Conservation (phyloP, 208 protist genomes). For the Trypanosoma caninum region DNA sequence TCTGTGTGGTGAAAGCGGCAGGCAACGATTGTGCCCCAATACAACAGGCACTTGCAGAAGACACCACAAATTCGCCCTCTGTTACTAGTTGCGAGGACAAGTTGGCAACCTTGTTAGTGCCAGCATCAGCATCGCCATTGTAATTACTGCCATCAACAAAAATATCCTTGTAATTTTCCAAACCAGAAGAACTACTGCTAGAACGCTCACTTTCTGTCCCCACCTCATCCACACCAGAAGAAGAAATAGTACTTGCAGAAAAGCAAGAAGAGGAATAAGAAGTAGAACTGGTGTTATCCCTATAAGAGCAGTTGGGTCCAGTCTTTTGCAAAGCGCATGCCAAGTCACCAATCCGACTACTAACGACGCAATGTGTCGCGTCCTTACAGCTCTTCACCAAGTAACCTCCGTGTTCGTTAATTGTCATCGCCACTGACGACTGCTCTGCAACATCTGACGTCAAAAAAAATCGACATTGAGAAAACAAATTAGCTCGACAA, state of each 20-base stretch:
- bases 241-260: neutral
- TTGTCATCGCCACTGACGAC: conserved; percentile 27
- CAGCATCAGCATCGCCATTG: neutral
- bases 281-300: no score
- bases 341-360: neutral
- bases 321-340: conserved; percentile 2
- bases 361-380: conserved; percentile 62
- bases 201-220: no score
- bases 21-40: no score
- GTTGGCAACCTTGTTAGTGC: neutral
- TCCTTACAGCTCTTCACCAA: conserved; percentile 32
- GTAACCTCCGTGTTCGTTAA: conserved; percentile 47
- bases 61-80: no score
- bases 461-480: conserved; percentile 59
- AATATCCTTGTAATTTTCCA: neutral
- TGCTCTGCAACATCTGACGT: conserved; percentile 5
- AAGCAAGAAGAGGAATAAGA: neutral
- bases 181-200: neutral
- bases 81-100: no score
- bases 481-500: conserved; percentile 39
- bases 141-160: neutral
- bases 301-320: neutral
- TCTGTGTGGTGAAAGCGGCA: no score
- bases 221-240: no score
- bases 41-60: no score